phyloP scores from a whole-genome alignment of 1,284 basidiomycete genomes.

The Ustilago trichophora region DNA sequence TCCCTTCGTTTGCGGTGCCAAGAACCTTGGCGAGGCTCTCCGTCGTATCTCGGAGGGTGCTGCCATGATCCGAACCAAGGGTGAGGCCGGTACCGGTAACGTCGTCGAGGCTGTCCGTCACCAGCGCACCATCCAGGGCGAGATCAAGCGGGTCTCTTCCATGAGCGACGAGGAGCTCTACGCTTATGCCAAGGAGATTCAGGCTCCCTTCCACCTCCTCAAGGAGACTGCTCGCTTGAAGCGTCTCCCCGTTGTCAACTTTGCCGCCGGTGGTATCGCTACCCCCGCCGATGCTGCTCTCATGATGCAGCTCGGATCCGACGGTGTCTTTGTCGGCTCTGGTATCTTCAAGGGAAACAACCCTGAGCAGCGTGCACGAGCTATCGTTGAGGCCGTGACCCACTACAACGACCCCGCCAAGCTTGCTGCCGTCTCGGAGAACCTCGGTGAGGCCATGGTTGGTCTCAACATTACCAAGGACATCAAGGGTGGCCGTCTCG shows the following conservation, averaged over 20 bases:
- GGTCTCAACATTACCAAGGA: slow-evolving; percentile 77
- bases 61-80: slow-evolving; percentile 65
- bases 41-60: slow-evolving; percentile 94
- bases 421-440: slow-evolving; percentile 78
- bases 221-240: slow-evolving; percentile 95
- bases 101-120: slow-evolving; percentile 92
- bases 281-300: slow-evolving; percentile 97
- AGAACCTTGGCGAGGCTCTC: slow-evolving; percentile 81
- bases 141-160: slow-evolving; percentile 81
- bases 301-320: slow-evolving; percentile 99
- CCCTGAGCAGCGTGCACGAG: slow-evolving; percentile 89
- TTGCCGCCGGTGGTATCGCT: slow-evolving; percentile 87
- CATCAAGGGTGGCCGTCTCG: slow-evolving; percentile 62
- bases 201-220: slow-evolving; percentile 95
- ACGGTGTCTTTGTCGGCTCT: slow-evolving; percentile 76
- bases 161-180: slow-evolving; percentile 96
- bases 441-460: slow-evolving; percentile 90
- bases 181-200: slow-evolving; percentile 84
- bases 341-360: slow-evolving; percentile 76
- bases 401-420: slow-evolving; percentile 74
- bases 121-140: slow-evolving; percentile 81
- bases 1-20: slow-evolving; percentile 73
- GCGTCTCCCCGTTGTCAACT: slow-evolving; percentile 85
- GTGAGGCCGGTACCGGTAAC: slow-evolving; percentile 93
- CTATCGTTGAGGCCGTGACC: slow-evolving; percentile 97